phyloP scores from a whole-genome alignment of 305 asterid species.

The Stenogyne calaminthoides region DNA sequence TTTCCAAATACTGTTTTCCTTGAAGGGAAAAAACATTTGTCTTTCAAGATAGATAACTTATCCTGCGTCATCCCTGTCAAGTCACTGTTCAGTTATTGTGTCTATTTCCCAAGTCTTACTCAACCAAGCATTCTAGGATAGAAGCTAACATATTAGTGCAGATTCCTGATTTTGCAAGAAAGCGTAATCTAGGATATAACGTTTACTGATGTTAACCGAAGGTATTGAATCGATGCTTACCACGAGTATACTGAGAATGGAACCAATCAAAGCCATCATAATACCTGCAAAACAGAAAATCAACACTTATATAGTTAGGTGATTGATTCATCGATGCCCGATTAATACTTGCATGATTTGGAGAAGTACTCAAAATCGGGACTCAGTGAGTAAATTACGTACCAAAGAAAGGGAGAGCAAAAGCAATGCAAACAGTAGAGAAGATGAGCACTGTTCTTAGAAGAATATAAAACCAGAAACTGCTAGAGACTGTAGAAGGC shows the following conservation, averaged over 20 bases:
- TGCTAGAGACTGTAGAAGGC: slow-evolving; percentile 41
- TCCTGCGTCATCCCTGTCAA: too few relatives aligned
- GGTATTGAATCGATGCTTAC: slow-evolving; percentile 34
- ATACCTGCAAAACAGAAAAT: slow-evolving; percentile 49
- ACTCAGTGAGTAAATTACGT: slow-evolving; percentile 9
- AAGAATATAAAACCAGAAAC: slow-evolving; percentile 50
- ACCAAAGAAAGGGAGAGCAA: slow-evolving; percentile 62
- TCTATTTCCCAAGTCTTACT: too few relatives aligned
- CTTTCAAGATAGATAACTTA: too few relatives aligned
- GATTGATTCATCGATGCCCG: background rate
- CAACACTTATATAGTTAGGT: background rate
- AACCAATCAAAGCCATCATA: slow-evolving; percentile 70
- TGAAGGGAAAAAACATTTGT: too few relatives aligned
- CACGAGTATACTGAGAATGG: slow-evolving; percentile 63
- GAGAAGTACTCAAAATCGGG: background rate
- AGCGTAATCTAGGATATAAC: background rate
- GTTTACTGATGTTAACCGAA: background rate
- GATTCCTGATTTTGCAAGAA: background rate
- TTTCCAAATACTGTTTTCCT: too few relatives aligned
- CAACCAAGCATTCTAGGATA: background rate
- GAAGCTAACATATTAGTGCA: background rate
- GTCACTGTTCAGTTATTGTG: too few relatives aligned
- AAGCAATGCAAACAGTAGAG: slow-evolving; percentile 58
- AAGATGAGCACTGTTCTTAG: slow-evolving; percentile 51
- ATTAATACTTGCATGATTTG: background rate